phyloP scores from a whole-genome alignment of 495 filamentous ascomycete genomes.

The Penicillium roqueforti region DNA sequence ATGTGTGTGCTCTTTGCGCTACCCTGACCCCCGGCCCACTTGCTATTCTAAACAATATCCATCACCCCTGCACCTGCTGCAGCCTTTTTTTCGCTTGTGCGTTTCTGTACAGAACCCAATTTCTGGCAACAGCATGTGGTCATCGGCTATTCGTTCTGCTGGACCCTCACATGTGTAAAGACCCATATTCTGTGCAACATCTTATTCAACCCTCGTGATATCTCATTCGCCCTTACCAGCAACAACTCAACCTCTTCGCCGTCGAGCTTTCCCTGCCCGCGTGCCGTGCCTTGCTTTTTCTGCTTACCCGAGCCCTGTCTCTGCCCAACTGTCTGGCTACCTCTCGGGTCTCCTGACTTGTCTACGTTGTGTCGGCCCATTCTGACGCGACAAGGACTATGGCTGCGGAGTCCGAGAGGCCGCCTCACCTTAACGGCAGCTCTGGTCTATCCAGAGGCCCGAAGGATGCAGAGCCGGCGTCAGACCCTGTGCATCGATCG shows the following conservation, averaged over 20 bases:
- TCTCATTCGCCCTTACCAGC: conserved; percentile 18
- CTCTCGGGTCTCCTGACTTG: conserved; percentile 43
- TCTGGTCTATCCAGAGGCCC: conserved; percentile 32
- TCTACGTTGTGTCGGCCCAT: conserved; percentile 32
- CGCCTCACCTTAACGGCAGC: conserved; percentile 36
- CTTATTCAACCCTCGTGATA: conserved; percentile 12
- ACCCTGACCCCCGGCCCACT: conserved; percentile 16
- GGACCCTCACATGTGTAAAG: conserved; percentile 36
- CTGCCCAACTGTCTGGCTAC: conserved; percentile 33
- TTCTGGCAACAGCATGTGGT: conserved; percentile 40
- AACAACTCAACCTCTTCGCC: conserved; percentile 22
- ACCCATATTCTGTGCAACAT: conserved; percentile 33
- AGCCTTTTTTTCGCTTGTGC: conserved; percentile 12
- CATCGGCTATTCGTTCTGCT: conserved; percentile 37
- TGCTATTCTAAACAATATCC: conserved; percentile 14
- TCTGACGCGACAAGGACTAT: conserved; percentile 36
- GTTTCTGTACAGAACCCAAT: conserved; percentile 7
- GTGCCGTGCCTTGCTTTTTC: conserved; percentile 27
- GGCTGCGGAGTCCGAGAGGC: conserved; percentile 46
- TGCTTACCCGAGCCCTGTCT: conserved; percentile 18
- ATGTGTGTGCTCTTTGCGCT: conserved; percentile 19
- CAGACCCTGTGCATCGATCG: conserved; percentile 26
- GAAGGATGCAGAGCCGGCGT: conserved; percentile 30
- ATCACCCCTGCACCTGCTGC: conserved; percentile 19
- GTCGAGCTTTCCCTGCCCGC: conserved; percentile 18